Conservation (phyloP, 805 yeast species). For the Candida takata region DNA sequence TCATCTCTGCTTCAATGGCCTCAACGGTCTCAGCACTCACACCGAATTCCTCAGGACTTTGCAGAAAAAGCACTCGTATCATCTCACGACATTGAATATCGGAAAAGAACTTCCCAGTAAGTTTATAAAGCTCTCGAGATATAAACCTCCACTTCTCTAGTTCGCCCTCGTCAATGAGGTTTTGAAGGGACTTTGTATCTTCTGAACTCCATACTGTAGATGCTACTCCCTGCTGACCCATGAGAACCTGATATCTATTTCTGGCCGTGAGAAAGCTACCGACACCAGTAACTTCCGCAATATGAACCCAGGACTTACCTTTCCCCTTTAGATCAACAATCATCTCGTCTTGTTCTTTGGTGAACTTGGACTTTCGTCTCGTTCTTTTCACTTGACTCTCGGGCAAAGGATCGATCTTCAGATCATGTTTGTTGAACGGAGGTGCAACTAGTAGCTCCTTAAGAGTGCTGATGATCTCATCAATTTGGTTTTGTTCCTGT, state of each 20-base stretch:
- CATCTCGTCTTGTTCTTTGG: slow-evolving; percentile 59
- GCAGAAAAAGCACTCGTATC: slow-evolving; percentile 44
- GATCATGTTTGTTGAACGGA: slow-evolving; percentile 20
- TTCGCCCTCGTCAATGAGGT: slow-evolving; percentile 61
- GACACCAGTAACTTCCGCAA: slow-evolving; percentile 57
- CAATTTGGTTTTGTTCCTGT: neutral
- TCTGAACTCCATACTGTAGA: slow-evolving; percentile 54
- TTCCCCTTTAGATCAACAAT: slow-evolving; percentile 53
- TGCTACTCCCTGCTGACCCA: slow-evolving; percentile 79
- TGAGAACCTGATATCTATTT: slow-evolving; percentile 70
- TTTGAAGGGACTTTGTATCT: slow-evolving; percentile 45
- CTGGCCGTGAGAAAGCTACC: slow-evolving; percentile 68
- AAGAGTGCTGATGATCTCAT: slow-evolving; percentile 6
- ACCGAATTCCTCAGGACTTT: slow-evolving; percentile 51
- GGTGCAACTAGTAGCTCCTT: slow-evolving; percentile 13
- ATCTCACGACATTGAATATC: slow-evolving; percentile 50
- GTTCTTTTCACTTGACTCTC: slow-evolving; percentile 41
- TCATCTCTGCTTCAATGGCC: neutral
- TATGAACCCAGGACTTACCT: slow-evolving; percentile 69
- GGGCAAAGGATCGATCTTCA: slow-evolving; percentile 36
- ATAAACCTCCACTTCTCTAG: slow-evolving; percentile 61
- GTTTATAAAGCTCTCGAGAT: slow-evolving; percentile 52
- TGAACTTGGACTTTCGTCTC: slow-evolving; percentile 61
- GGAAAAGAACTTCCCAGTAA: slow-evolving; percentile 41
- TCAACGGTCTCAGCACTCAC: slow-evolving; percentile 38